A percentile compares a stretch with the other conserved stretches of the same genome.
Conservation (phyloP, 768 basidiomycete species). For the Lactifluus rugatus region DNA sequence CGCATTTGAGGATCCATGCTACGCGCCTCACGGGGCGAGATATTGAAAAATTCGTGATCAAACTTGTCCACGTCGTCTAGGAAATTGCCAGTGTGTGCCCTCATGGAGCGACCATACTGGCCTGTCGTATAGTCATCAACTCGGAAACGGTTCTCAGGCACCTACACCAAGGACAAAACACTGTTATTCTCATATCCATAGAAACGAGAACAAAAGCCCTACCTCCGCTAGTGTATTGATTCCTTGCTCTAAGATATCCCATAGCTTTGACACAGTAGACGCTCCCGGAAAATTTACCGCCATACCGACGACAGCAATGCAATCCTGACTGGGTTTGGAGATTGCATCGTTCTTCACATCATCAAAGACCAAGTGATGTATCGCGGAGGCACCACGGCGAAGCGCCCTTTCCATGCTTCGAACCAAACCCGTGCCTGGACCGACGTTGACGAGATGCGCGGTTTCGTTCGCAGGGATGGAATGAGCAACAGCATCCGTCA, state of each 20-base stretch:
- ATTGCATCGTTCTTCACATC: neutral
- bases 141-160: conserved; percentile 51
- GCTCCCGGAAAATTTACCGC: conserved; percentile 51
- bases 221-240: conserved; percentile 51
- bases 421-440: conserved; percentile 35
- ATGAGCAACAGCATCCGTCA: conserved; percentile 24
- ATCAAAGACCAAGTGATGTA: conserved; percentile 1
- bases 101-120: conserved; percentile 34
- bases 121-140: conserved; percentile 31
- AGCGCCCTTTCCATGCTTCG: conserved; percentile 32
- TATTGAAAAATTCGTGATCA: conserved; percentile 62
- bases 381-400: conserved; percentile 18
- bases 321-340: conserved; percentile 30
- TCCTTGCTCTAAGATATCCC: conserved; percentile 50
- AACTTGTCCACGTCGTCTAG: conserved; percentile 47
- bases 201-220: conserved; percentile 8
- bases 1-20: conserved; percentile 75
- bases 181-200: neutral
- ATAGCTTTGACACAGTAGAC: conserved; percentile 36
- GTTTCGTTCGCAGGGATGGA: conserved; percentile 20
- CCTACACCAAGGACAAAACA: conserved; percentile 31
- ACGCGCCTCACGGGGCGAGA: conserved; percentile 64
- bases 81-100: conserved; percentile 54
- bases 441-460: conserved; percentile 40
- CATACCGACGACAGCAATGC: conserved; percentile 68